phyloP scores from a whole-genome alignment of 345 rosid species.

The Acer yangbiense region DNA sequence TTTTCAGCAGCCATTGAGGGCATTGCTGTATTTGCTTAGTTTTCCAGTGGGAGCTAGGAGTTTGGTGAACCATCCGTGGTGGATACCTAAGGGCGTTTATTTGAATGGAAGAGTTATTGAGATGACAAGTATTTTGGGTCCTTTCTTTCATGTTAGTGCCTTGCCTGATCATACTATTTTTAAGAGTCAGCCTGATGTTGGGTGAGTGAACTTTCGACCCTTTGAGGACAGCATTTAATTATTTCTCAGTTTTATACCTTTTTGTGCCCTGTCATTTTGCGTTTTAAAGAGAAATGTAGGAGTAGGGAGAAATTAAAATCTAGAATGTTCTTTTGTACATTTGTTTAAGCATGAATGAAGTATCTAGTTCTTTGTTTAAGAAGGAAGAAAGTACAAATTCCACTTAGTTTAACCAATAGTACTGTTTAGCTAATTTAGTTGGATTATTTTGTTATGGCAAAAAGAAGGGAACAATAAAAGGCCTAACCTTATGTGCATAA shows the following conservation, averaged over 20 bases:
- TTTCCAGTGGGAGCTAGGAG: conserved; percentile 79
- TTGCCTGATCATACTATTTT: conserved; percentile 78
- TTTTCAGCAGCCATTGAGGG: conserved; percentile 87
- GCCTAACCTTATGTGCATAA: background rate
- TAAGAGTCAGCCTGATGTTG: conserved; percentile 95
- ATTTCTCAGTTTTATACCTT: background rate
- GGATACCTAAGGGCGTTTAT: conserved; percentile 87
- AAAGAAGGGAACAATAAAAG: background rate
- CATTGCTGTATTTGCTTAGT: conserved; percentile 67
- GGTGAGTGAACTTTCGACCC: conserved; percentile 51
- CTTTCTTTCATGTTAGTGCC: conserved; percentile 95
- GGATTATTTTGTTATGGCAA: background rate
- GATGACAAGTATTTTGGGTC: conserved; percentile 96
- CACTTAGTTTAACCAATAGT: background rate
- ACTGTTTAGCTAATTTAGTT: background rate
- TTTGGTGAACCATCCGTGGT: conserved; percentile 86
- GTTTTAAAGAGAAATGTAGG: background rate
- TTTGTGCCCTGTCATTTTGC: background rate
- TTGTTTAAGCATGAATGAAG: background rate
- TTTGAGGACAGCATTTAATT: background rate
- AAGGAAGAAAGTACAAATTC: background rate
- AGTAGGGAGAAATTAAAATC: background rate
- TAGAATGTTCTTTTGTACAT: background rate
- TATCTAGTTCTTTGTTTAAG: background rate
- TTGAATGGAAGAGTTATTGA: conserved; percentile 92